These are phyloP conservation scores for Aspergillus neotritici DNA, from an alignment of 2,329 filamentous ascomycete species.

Conservation along the genomic window DNA sequence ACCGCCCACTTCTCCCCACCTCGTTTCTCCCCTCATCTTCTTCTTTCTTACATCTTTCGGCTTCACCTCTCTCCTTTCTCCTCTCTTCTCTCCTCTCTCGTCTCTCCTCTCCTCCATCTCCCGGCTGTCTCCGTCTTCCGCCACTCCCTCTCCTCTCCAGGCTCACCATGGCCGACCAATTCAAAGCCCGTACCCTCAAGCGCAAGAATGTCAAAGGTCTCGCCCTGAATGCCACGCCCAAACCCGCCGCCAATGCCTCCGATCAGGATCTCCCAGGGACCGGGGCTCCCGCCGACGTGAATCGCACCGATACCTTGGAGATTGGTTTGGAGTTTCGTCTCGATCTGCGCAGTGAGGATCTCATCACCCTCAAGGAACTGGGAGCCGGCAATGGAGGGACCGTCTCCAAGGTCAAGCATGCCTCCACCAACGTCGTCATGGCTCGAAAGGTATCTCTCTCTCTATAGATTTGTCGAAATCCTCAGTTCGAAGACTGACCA, in stretches of 20 bases:
- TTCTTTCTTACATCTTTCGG: constrained; percentile 6
- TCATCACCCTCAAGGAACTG: constrained; percentile 89
- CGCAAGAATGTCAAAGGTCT: constrained; percentile 98
- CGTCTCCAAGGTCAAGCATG: constrained; percentile 95
- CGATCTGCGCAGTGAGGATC: constrained; percentile 83
- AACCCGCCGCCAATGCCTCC: constrained; percentile 61
- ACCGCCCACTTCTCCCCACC: neutral
- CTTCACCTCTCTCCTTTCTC: constrained; percentile 17
- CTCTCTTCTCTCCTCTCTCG: neutral
- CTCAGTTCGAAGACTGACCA: constrained; percentile 5
- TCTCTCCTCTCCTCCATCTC: constrained; percentile 3
- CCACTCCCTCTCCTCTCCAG: constrained; percentile 3
- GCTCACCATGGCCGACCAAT: constrained; percentile 52
- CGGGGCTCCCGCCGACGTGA: constrained; percentile 53
- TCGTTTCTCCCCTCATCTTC: neutral
- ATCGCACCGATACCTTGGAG: constrained; percentile 68
- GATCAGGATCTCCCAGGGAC: constrained; percentile 63
- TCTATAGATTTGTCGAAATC: neutral
- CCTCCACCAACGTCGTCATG: constrained; percentile 93
- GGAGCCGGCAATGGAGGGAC: constrained; percentile 96
- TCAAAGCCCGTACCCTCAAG: constrained; percentile 78
- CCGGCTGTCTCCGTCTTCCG: too few species aligned
- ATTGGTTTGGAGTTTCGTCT: constrained; percentile 97
- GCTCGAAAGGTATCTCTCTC: constrained; percentile 72
- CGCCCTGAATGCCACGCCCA: constrained; percentile 74